A percentile compares a stretch with the other conserved stretches of the same genome.
phyloP scores from a whole-genome alignment of 2,329 filamentous ascomycete genomes.

The Penicillium vulpinum region DNA sequence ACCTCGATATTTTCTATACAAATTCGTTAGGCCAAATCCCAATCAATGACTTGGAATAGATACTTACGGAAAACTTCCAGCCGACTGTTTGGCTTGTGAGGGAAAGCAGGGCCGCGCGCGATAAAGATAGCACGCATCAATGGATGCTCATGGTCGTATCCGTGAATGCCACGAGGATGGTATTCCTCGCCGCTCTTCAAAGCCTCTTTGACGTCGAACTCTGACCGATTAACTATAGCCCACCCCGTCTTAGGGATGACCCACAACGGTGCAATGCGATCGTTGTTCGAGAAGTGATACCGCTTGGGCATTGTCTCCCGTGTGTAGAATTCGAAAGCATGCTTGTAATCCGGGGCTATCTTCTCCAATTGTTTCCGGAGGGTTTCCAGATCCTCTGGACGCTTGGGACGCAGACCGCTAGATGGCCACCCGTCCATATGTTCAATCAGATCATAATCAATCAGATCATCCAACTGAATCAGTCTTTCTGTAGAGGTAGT shows the following conservation, averaged over 20 bases:
- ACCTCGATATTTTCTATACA: conserved; percentile 82
- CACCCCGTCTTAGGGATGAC: conserved; percentile 89
- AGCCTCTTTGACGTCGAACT: conserved; percentile 72
- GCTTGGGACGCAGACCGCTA: conserved; percentile 80
- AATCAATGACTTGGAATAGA: background rate
- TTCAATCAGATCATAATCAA: conserved; percentile 74
- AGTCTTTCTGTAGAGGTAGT: conserved; percentile 79
- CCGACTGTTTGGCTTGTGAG: conserved; percentile 76
- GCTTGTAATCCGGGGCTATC: conserved; percentile 58
- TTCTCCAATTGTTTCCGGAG: conserved; percentile 63
- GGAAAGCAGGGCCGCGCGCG: conserved; percentile 87
- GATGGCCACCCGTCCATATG: conserved; percentile 94
- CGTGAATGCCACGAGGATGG: conserved; percentile 80
- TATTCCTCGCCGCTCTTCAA: conserved; percentile 67
- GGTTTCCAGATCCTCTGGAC: conserved; percentile 62
- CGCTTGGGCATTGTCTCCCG: conserved; percentile 83
- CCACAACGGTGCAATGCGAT: conserved; percentile 92
- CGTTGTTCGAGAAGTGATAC: conserved; percentile 86
- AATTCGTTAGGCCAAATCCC: conserved; percentile 3
- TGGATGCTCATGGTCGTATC: conserved; percentile 92
- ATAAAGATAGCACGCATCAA: conserved; percentile 96
- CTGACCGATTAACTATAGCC: conserved; percentile 79
- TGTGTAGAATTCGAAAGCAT: conserved; percentile 81
- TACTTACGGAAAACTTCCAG: conserved; percentile 81
- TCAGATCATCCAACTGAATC: conserved; percentile 84